These are phyloP conservation scores for Cymbidium sinense DNA, from an alignment of 106 monocot genomes.

Conservation along the genomic window DNA sequence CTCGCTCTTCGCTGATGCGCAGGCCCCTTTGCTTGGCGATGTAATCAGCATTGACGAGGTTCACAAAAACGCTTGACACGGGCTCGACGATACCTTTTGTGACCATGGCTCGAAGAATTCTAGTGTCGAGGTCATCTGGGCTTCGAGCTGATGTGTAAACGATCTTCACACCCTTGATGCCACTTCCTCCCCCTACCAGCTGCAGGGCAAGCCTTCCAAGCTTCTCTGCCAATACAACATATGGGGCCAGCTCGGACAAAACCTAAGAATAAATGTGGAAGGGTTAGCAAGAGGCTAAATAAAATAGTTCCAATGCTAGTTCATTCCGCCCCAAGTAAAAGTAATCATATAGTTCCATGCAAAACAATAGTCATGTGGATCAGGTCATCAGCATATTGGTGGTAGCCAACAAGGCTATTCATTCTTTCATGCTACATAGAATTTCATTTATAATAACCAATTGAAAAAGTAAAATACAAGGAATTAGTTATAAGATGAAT, in stretches of 20 bases:
- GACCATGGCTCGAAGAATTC: slow-evolving; percentile 76
- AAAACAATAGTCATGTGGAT: too few species aligned
- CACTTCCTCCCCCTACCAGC: slow-evolving; percentile 63
- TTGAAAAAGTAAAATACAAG: background rate
- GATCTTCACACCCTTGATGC: slow-evolving; percentile 64
- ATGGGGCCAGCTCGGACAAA: slow-evolving; percentile 74
- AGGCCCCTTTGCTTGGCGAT: slow-evolving; percentile 72
- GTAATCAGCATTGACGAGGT: slow-evolving; percentile 84
- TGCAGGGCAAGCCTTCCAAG: slow-evolving; percentile 75
- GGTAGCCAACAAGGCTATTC: background rate
- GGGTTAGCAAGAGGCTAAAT: background rate
- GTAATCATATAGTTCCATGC: too few species aligned
- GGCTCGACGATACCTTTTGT: slow-evolving; percentile 87
- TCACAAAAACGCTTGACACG: slow-evolving; percentile 57
- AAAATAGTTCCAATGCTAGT: background rate
- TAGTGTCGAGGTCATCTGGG: slow-evolving; percentile 77
- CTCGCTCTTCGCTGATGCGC: slow-evolving; percentile 64
- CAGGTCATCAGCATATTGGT: too few species aligned
- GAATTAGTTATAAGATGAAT: background rate
- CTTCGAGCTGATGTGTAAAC: slow-evolving; percentile 64
- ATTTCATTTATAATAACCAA: background rate
- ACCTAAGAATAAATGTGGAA: slow-evolving; percentile 28
- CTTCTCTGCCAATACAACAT: slow-evolving; percentile 76
- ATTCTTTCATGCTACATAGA: background rate
- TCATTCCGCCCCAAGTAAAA: background rate